phyloP scores from a whole-genome alignment of 2,329 filamentous ascomycete genomes.

The Didymella segeticola region DNA sequence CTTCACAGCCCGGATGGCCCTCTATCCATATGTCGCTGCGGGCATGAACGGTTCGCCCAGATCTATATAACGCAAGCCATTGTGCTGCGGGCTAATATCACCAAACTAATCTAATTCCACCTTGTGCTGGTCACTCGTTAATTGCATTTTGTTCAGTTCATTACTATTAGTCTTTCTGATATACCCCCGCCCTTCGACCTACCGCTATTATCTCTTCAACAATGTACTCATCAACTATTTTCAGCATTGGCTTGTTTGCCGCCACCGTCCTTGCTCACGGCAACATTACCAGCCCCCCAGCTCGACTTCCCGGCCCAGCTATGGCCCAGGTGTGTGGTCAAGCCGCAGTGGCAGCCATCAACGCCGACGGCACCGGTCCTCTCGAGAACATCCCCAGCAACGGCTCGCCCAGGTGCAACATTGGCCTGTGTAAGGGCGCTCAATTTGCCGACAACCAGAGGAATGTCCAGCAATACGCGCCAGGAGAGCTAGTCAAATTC shows the following conservation, averaged over 20 bases:
- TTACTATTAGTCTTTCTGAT: background rate
- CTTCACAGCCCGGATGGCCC: conserved; percentile 3
- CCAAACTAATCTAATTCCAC: conserved; percentile 12
- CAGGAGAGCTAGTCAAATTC: conserved; percentile 52
- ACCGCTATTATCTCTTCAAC: no score
- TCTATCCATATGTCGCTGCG: conserved; percentile 3
- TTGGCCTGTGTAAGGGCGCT: conserved; percentile 65
- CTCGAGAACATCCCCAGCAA: conserved; percentile 57
- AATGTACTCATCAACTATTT: conserved; percentile 5
- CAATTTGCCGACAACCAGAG: conserved; percentile 63
- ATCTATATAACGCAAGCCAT: conserved; percentile 2
- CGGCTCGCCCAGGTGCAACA: conserved; percentile 56
- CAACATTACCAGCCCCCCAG: conserved; percentile 58
- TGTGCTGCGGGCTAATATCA: background rate
- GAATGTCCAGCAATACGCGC: conserved; percentile 58
- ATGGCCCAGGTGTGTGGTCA: conserved; percentile 60
- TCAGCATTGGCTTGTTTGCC: conserved; percentile 14
- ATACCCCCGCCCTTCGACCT: no score
- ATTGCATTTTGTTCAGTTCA: background rate
- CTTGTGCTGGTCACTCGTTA: conserved; percentile 19
- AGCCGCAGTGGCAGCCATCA: conserved; percentile 60
- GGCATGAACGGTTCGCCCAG: background rate
- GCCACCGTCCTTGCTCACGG: conserved; percentile 55
- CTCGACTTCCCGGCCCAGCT: conserved; percentile 59
- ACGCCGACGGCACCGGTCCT: conserved; percentile 51